These are phyloP conservation scores for Saccharomycopsis sp. DNA, from an alignment of 805 yeast genomes.

Conservation along the genomic window DNA sequence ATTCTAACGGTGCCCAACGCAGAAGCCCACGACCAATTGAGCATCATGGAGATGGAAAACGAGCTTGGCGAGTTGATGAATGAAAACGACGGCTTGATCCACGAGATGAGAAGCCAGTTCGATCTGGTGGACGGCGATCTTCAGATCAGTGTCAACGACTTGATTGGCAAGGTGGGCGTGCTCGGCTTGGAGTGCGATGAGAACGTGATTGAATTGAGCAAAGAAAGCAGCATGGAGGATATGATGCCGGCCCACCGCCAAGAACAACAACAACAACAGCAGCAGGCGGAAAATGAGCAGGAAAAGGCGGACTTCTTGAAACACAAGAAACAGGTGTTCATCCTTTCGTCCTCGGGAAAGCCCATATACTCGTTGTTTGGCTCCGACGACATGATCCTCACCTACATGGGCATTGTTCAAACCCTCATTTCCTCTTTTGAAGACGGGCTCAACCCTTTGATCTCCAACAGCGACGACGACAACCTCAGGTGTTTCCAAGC, in stretches of 20 bases:
- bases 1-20: too few relatives aligned
- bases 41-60: constrained; percentile 15
- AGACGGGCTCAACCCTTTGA: constrained; percentile 24
- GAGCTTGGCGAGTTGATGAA: constrained; percentile 11
- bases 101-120: background rate
- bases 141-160: constrained; percentile 12
- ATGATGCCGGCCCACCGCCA: background rate
- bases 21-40: constrained; percentile 12
- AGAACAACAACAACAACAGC: background rate
- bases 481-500: constrained; percentile 44
- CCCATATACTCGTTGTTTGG: constrained; percentile 79
- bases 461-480: constrained; percentile 24
- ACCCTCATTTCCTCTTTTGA: constrained; percentile 68
- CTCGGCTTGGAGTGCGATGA: background rate
- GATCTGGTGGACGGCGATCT: too few relatives aligned
- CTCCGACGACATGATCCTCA: constrained; percentile 52
- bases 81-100: constrained; percentile 4
- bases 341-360: constrained; percentile 79
- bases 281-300: background rate
- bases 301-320: constrained; percentile 26
- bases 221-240: too few relatives aligned
- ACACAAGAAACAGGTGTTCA: constrained; percentile 59
- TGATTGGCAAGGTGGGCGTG: constrained; percentile 8
- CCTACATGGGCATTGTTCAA: constrained; percentile 72
- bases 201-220: background rate